These are phyloP conservation scores for Sugiyamaella boreocaroliniensis DNA, from an alignment of 805 yeast genomes.

Conservation along the genomic window DNA sequence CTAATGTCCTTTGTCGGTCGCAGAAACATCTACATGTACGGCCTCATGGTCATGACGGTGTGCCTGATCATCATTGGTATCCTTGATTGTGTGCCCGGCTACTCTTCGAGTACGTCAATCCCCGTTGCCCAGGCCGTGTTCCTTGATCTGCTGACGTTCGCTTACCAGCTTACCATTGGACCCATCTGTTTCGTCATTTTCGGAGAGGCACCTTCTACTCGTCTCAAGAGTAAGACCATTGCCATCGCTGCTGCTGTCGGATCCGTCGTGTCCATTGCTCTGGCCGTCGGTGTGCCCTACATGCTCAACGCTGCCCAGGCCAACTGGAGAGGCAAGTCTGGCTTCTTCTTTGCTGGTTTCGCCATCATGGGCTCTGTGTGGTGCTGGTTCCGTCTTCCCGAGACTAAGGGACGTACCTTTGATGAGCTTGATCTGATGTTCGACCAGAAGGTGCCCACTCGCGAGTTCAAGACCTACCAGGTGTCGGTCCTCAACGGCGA, in stretches of 20 bases:
- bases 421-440: slow-evolving; percentile 54
- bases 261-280: slow-evolving; percentile 15
- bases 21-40: slow-evolving; percentile 23
- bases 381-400: slow-evolving; percentile 49
- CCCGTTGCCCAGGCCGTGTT: slow-evolving; percentile 35
- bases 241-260: slow-evolving; percentile 33
- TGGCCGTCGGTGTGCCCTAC: slow-evolving; percentile 32
- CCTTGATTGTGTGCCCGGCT: slow-evolving; percentile 7
- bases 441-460: slow-evolving; percentile 11
- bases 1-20: slow-evolving; percentile 20
- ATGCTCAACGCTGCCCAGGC: slow-evolving; percentile 42
- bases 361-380: slow-evolving; percentile 32
- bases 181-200: slow-evolving; percentile 37
- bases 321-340: slow-evolving; percentile 43
- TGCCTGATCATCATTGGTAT: slow-evolving; percentile 39
- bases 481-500: neutral
- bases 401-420: slow-evolving; percentile 48
- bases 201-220: slow-evolving; percentile 37
- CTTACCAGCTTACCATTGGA: slow-evolving; percentile 39
- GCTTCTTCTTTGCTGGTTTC: slow-evolving; percentile 39
- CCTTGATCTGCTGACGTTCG: slow-evolving; percentile 39
- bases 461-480: slow-evolving; percentile 1
- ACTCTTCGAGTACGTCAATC: slow-evolving; percentile 13
- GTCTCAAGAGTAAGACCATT: slow-evolving; percentile 32
- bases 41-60: slow-evolving; percentile 32